These are phyloP conservation scores for Magnaporthiopsis incrustans DNA, from an alignment of 2,329 filamentous ascomycete genomes.

Conservation along the genomic window DNA sequence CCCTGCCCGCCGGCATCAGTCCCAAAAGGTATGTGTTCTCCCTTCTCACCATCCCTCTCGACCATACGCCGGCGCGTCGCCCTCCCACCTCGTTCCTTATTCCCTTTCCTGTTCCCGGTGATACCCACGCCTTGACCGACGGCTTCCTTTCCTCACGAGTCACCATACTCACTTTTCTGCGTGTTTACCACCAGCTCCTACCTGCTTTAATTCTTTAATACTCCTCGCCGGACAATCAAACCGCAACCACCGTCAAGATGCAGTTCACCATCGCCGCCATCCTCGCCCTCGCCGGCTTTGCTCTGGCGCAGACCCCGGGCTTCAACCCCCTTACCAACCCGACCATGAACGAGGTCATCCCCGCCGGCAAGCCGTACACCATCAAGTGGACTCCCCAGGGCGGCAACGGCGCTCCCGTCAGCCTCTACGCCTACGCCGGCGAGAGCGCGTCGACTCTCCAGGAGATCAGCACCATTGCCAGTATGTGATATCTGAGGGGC, in stretches of 20 bases:
- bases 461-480: conserved; percentile 32
- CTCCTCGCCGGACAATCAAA: background rate
- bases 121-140: background rate
- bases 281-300: conserved; percentile 43
- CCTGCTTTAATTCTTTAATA: background rate
- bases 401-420: conserved; percentile 35
- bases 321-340: conserved; percentile 49
- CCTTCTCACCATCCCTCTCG: background rate
- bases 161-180: background rate
- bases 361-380: conserved; percentile 39
- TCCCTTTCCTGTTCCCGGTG: background rate
- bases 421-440: conserved; percentile 49
- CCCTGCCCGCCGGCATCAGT: conserved; percentile 4
- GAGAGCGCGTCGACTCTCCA: conserved; percentile 32
- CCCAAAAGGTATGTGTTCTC: conserved; percentile 2
- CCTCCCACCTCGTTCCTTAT: background rate
- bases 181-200: background rate
- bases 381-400: conserved; percentile 41
- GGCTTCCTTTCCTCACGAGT: background rate
- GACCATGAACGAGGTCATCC: conserved; percentile 30
- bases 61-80: background rate
- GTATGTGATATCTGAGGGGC: conserved; percentile 34
- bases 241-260: conserved; percentile 36
- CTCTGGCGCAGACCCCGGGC: conserved; percentile 44
- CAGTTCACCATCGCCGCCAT: conserved; percentile 41